A percentile compares a stretch with the other conserved stretches of the same genome.
Conservation (phyloP, 1,284 basidiomycete genomes). For the Apiotrichum sp. region DNA sequence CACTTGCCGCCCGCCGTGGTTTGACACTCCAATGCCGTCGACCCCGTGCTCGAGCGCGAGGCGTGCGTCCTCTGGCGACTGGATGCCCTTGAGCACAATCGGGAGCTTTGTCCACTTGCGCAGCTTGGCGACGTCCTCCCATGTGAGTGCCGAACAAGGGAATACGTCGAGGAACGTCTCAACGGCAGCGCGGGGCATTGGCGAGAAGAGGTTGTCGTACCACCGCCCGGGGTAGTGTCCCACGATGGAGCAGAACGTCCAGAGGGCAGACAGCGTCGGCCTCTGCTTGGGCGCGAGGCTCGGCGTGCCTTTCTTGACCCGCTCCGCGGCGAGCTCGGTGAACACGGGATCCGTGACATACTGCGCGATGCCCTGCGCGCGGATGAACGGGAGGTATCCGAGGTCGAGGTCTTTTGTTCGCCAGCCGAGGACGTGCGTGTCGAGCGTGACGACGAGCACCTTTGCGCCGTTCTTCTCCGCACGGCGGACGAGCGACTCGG, state of each 20-base stretch:
- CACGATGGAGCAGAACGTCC: constrained; percentile 5
- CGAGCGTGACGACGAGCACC: constrained; percentile 52
- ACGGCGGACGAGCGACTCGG: constrained; percentile 49
- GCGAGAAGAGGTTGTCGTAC: constrained; percentile 2
- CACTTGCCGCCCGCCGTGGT: constrained; percentile 76
- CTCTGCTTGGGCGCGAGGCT: neutral
- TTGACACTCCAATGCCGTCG: constrained; percentile 72
- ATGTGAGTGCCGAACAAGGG: constrained; percentile 7
- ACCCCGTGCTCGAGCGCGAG: constrained; percentile 58
- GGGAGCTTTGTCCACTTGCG: constrained; percentile 33
- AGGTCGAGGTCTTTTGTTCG: constrained; percentile 28
- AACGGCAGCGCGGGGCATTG: constrained; percentile 6
- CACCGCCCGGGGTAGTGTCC: constrained; percentile 9
- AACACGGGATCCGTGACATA: constrained; percentile 15
- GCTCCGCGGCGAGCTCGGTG: constrained; percentile 4
- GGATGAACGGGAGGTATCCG: constrained; percentile 11
- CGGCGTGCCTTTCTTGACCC: neutral
- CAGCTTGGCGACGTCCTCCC: constrained; percentile 11
- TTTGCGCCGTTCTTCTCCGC: constrained; percentile 52
- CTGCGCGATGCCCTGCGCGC: constrained; percentile 12
- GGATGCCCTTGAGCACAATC: constrained; percentile 61
- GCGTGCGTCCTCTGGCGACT: constrained; percentile 60
- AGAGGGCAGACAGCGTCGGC: constrained; percentile 5
- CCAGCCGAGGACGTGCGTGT: constrained; percentile 61
- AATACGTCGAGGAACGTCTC: constrained; percentile 17